A percentile compares a stretch with the other conserved stretches of the same genome.
These are phyloP conservation scores for Leccinum imitatum DNA, from an alignment of 768 basidiomycete species.

Conservation along the genomic window DNA sequence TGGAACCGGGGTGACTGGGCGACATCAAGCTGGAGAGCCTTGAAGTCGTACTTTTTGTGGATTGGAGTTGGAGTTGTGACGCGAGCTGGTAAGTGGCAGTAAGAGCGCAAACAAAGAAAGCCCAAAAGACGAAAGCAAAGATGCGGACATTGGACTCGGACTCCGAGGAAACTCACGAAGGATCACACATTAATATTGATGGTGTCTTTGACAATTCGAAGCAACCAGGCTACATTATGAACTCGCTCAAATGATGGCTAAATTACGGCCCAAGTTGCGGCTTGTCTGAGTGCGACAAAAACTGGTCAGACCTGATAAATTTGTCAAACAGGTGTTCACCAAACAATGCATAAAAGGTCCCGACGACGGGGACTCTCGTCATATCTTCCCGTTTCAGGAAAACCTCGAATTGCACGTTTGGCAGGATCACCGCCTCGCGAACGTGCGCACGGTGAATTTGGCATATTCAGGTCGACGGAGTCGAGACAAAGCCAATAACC, in stretches of 20 bases:
- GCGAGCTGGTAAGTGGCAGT: too few species aligned
- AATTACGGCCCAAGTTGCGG: not conserved
- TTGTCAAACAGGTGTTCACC: not conserved
- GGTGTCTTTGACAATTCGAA: slow-evolving; percentile 3
- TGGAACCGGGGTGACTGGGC: too few species aligned
- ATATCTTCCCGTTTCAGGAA: not conserved
- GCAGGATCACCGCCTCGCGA: not conserved
- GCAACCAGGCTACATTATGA: not conserved
- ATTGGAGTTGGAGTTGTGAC: too few species aligned
- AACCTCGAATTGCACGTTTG: slow-evolving; percentile 12
- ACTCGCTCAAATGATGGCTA: not conserved
- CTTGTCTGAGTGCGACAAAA: not conserved
- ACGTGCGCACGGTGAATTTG: slow-evolving; percentile 11
- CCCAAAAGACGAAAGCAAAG: too few species aligned
- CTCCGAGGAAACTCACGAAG: too few species aligned
- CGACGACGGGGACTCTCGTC: not conserved
- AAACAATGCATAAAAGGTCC: not conserved
- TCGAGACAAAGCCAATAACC: not conserved
- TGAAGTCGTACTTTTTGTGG: too few species aligned
- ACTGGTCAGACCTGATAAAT: slow-evolving; percentile 18
- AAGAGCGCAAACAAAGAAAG: too few species aligned
- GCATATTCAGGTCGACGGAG: not conserved
- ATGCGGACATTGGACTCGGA: too few species aligned
- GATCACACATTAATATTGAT: not conserved
- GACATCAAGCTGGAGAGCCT: too few species aligned